Base-by-base conservation (phyloP, 176 grass and related monocot species). In the Triticum dicoccoides region DNA sequence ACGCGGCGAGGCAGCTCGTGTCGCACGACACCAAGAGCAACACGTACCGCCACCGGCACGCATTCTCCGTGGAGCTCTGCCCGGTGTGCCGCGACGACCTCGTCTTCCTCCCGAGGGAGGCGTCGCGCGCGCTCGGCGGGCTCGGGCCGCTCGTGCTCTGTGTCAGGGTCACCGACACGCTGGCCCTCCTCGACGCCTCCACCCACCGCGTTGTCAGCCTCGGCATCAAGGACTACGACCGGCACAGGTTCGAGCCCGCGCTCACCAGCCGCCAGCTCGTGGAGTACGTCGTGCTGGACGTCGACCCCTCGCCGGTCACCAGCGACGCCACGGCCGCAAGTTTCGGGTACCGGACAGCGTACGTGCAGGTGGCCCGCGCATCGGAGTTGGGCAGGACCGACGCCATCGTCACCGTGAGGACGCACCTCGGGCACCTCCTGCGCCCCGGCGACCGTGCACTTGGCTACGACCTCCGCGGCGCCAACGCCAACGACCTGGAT, bases 261-360 rank as follows among this genome's bases (percentile, higher is more conserved):
- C 89, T 97, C 35, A 85, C 83, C 6, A 83, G 89, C 88, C 82
- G 89, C 3, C 94, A 89, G 38, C 91, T 96, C 1, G 82, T 91
- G 32, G 94, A 96, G 85, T 96, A 96, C 82, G 73, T 91, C 11
- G 90, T 96, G 61, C 84, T 96, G 15, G 89, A 93, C 76, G 23
- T 94, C 10, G 92, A 94, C 30, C 42, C 1, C 11, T 87, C 91
- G 13, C 86, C 56, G 9, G 49, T 17, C 21, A 11, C 61, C 8
- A 7, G 18, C 8, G 86, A 82, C 45, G 52, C 90, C 37, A 56
- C 65, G 25, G 29, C 80, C 6, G 67, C 33, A 30, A 86, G 85
- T 20, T 86, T 86, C 20, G 67, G 67, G 56, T 86, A 86, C 79
- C 42, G 1, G 23, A 38, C 75, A 35, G 83, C 89, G 0, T 85